Base-by-base conservation (phyloP, 1,139 yeast species). In the Meyerozyma elateridarum region DNA sequence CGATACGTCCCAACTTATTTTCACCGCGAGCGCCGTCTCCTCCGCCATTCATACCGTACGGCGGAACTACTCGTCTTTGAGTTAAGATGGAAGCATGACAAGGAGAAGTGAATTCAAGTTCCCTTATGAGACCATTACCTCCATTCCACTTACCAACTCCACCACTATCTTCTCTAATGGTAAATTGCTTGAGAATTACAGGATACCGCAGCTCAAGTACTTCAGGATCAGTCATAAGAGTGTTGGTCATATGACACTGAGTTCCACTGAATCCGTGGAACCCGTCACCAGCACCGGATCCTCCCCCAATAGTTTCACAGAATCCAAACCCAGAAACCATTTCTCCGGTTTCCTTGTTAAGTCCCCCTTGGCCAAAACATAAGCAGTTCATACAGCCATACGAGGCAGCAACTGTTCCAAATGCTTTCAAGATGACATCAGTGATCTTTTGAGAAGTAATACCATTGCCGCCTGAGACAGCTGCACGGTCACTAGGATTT, bases 381-480 rank as follows among this genome's bases (percentile, higher is more conserved):
- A 66, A 56, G 33, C 67, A 65, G 41, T 66, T 64, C 59, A 67
- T 59, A 41, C 64, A 58, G 20, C 70, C 70, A 44, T 64, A 66
- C 20, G 72, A 61, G 32, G 67, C 72, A 8, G 72, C 64, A 45
- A 61, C 57, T 12, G 58, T 52, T 31, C 62, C 61, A 45, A 67
- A 66, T 0, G 72, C 68, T 37, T 60, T 65, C 42, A 67, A 55
- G 17, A 62, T 45, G 8, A 54, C 51, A 43, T 63, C 71, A 0
- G 72, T 64, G 34, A 64, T 51, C 46, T 72, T 56, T 44, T 68
- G 74, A 5, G 73, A 62, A 1, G 73, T 66, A 55, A 66, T 62
- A 33, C 68, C 73, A 41, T 68, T 68, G 36, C 73, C 73, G 37
- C 70, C 73, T 48, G 64, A 66, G 28, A 66, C 72, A 25, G 73